Base-by-base conservation (phyloP, 1,284 basidiomycete genomes). In the Cystobasidium sp. region DNA sequence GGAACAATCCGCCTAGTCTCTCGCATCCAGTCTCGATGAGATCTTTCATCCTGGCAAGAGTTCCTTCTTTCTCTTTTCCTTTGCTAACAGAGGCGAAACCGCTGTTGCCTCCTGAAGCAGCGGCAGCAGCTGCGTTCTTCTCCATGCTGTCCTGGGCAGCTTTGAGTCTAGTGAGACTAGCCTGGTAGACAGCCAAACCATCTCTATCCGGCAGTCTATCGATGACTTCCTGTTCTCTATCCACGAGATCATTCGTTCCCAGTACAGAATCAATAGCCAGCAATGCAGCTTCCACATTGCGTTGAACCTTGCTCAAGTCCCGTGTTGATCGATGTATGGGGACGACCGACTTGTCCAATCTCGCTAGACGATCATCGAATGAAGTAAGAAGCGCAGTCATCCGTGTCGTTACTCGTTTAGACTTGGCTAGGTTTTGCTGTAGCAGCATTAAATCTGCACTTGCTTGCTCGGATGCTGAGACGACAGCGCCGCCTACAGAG, bases 371-470 rank as follows among this genome's bases (percentile, higher is more conserved):
- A 67, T 82, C 81, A 76, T 84, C 84, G 74, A 84, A 82, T 39
- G 81, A 79, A n/a, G 80, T 80, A 16, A 84, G 78, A 67, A 82
- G 81, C 20, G 78, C 77, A 24, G 82, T 81, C 82, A 84, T 84
- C 12, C 81, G 76, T 44, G 77, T 78, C 20, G 82, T 82, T 72
- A 83, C 81, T 6, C 77, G 78, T 14, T 79, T 78, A 6, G 82
- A 80, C 47, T 83, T 82, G 6, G 77, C 75, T 75, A 84, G 81
- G 49, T 83, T 83, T 75, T 82, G 82, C 31, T 81, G 80, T 39
- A 84, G 78, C 43, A 84, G 78, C 65, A 83, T 80, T 14, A 84
- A 78, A 77, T 84, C 83, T n/a, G 83, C 82, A 37, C 68, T 74
- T 14, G 77, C 68, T 53, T 79, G 74, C 46, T 70, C 64, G 20